Percentiles rank a stretch among this genome's conserved stretches.
phyloP scores from a whole-genome alignment of 2,329 filamentous ascomycete genomes.

The Fusarium praegraminearum region DNA sequence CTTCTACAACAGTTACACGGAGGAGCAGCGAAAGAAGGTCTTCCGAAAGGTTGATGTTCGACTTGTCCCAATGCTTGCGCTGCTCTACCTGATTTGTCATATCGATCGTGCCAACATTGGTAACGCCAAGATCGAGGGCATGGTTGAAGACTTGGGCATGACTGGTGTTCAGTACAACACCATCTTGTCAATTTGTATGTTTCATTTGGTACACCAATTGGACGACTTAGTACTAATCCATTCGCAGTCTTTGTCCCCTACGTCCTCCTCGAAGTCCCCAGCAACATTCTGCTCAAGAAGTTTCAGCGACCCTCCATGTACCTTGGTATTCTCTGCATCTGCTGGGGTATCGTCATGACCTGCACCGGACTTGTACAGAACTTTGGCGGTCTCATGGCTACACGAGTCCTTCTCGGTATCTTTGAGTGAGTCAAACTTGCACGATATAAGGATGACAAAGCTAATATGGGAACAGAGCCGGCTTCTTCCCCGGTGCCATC shows the following conservation, averaged over 20 bases:
- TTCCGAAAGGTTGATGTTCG: conserved; percentile 52
- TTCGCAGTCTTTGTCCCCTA: conserved; percentile 41
- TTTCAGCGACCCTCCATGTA: conserved; percentile 44
- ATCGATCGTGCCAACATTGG: conserved; percentile 65
- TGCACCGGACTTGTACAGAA: conserved; percentile 71
- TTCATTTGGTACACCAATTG: conserved; percentile 55
- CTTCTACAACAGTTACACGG: conserved; percentile 40
- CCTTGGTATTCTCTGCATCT: conserved; percentile 47
- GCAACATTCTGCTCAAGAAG: conserved; percentile 47
- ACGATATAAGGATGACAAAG: no score
- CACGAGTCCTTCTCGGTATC: conserved; percentile 74
- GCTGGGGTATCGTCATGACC: conserved; percentile 74
- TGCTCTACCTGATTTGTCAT: conserved; percentile 67
- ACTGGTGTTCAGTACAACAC: conserved; percentile 70
- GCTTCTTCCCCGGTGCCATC: conserved; percentile 77
- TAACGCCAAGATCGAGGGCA: conserved; percentile 64
- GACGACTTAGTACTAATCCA: fast-evolving
- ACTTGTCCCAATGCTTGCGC: conserved; percentile 63
- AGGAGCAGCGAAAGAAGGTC: conserved; percentile 41
- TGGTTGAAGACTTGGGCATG: conserved; percentile 59
- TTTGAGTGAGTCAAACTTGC: conserved; percentile 60
- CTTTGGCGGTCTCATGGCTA: conserved; percentile 70
- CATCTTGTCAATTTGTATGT: conserved; percentile 68
- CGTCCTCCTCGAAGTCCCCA: conserved; percentile 44
- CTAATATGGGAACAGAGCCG: conserved; percentile 56